Evolutionary conservation across 257 asterid species (phyloP), one percentile per base, ranked within the genome.

Genomic region (Cordia subcordata): DNA sequence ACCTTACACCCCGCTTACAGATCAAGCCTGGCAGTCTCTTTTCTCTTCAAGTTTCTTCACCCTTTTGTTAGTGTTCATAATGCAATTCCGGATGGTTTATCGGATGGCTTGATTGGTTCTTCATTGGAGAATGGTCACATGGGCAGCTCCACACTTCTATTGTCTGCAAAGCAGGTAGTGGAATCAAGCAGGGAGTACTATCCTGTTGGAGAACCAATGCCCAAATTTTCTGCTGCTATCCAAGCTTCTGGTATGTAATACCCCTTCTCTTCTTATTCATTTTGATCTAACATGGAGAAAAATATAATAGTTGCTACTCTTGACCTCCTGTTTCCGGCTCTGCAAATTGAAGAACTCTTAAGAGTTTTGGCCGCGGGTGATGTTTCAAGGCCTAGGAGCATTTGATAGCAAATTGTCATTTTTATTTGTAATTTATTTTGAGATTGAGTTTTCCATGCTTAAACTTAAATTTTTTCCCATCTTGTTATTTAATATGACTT

Each of bases 141-240:
- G 18, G 69, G 52, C 59, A 68, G 40, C 18, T 54, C 51, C 8
- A 55, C 66, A 12, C 62, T 84, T 64, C 56, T 81, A 58, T 84
- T 87, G 5, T 78, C 88, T 64, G 78, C 75, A 42, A 84, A 79
- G 66, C 95, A 86, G 70, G 67, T 70, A 19, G 69, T 86, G 60
- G 81, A 76, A 63, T 78, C 57, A 8, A 76, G 79, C 67, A 73
- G 60, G 42, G 85, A 76, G 35, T 76, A 73, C 72, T 73, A 74
- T 73, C 95, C 95, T 13, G 95, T 87, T 14, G 94, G 95, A 64
- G 82, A 80, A 74, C 83, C 88, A 14, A 70, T 80, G 74, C 51
- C 63, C 12, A 85, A 85, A 71, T 59, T 56, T 60, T 87, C 83
- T 46, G 81, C 88, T 69, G 60, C 81, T 65, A 67, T 85, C 32